These are phyloP conservation scores for Coemansia sp. DNA, from an alignment of 192 early-diverging fungal genomes.

Conservation along the genomic window DNA sequence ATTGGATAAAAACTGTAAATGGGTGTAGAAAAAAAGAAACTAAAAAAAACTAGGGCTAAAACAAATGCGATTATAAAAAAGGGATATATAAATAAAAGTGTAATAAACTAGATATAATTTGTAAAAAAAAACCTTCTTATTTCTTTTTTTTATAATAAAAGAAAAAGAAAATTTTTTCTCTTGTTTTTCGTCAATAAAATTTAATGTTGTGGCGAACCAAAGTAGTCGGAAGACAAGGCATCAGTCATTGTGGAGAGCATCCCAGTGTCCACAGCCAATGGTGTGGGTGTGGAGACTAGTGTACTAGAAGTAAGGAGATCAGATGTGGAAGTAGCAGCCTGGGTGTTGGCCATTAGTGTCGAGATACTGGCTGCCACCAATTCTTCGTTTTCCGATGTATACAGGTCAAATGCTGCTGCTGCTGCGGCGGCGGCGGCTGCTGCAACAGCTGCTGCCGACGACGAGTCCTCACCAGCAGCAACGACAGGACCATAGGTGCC, in stretches of 20 bases:
- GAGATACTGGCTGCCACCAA: slow-evolving; percentile 42
- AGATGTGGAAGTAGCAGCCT: slow-evolving; percentile 2
- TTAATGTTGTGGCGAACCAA: neutral
- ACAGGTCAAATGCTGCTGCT: slow-evolving; percentile 32
- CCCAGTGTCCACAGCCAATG: neutral
- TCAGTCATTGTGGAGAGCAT: slow-evolving; percentile 1
- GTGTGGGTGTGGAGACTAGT: neutral
- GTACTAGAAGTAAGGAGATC: slow-evolving; percentile 1
- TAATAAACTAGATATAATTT: neutral
- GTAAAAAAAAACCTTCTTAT: neutral
- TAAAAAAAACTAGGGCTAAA: neutral
- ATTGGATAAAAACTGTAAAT: neutral
- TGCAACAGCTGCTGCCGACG: neutral
- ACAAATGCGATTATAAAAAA: neutral
- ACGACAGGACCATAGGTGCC: neutral
- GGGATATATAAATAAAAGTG: neutral
- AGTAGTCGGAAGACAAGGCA: neutral
- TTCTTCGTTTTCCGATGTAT: slow-evolving; percentile 33
- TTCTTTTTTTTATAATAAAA: neutral
- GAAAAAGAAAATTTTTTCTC: neutral
- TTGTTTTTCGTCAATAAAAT: neutral
- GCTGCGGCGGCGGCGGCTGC: slow-evolving; percentile 2
- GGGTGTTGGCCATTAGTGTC: slow-evolving; percentile 22
- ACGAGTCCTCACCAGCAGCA: slow-evolving; percentile 3
- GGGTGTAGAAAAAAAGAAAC: neutral